Evolutionary conservation across 169 alveolate species (phyloP).

Genomic region (Plasmodium berghei): DNA sequence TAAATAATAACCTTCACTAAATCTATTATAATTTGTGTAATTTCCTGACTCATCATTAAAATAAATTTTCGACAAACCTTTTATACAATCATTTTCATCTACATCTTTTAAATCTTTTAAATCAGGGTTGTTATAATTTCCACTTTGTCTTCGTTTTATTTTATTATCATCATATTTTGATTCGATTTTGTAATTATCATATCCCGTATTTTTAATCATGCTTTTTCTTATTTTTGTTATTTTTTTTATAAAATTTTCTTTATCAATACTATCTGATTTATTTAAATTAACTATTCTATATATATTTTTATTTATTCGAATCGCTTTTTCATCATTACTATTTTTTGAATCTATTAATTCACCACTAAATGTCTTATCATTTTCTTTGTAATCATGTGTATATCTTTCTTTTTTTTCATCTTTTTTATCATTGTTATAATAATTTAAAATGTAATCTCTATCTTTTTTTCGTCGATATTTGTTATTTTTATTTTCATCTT

Average conservation of each 20-base stretch:
- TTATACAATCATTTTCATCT: background rate
- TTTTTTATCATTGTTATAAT: slow-evolving; percentile 6
- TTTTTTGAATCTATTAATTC: background rate
- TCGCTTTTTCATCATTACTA: slow-evolving; percentile 39
- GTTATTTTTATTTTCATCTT: background rate
- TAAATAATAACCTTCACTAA: slow-evolving; percentile 48
- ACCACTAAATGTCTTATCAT: background rate
- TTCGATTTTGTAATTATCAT: background rate
- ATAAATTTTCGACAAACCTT: background rate
- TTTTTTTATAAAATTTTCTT: slow-evolving; percentile 41
- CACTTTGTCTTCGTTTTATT: background rate
- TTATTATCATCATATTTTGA: background rate
- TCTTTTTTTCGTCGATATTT: background rate
- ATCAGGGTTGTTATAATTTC: background rate
- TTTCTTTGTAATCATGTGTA: background rate
- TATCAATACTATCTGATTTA: slow-evolving; percentile 5
- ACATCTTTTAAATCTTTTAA: background rate
- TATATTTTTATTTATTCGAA: slow-evolving; percentile 41
- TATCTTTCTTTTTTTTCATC: background rate
- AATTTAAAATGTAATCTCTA: background rate
- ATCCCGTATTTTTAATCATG: slow-evolving; percentile 31
- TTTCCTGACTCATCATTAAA: background rate
- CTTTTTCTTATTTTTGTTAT: slow-evolving; percentile 41
- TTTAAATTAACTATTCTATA: slow-evolving; percentile 46
- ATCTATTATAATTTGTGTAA: slow-evolving; percentile 18